A percentile compares a stretch with the other conserved stretches of the same genome.
phyloP scores from a whole-genome alignment of 768 basidiomycete genomes.

The Naganishia vaughanmartiniae region DNA sequence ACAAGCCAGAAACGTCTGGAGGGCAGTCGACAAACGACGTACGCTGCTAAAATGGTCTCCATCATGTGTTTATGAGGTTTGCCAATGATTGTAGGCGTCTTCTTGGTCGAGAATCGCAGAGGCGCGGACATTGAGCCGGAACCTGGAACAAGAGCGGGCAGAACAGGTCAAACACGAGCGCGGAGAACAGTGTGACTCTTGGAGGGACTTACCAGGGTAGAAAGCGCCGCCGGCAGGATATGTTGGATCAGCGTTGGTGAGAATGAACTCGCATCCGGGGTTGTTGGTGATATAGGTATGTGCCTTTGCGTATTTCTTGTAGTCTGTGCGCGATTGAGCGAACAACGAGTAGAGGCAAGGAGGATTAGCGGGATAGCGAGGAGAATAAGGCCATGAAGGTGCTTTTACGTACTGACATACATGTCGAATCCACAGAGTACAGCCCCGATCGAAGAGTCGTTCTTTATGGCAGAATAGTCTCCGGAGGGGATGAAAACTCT shows the following conservation, averaged over 20 bases:
- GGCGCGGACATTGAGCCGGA: conserved; percentile 80
- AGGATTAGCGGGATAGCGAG: background rate
- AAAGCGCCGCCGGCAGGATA: conserved; percentile 71
- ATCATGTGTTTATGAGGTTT: conserved; percentile 91
- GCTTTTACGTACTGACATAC: conserved; percentile 58
- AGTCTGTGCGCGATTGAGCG: conserved; percentile 55
- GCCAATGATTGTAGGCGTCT: conserved; percentile 74
- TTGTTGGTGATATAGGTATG: conserved; percentile 83
- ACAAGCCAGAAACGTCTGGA: background rate
- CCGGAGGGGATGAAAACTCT: conserved; percentile 71
- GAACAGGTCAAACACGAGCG: background rate
- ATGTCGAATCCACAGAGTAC: conserved; percentile 92
- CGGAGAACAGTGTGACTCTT: background rate
- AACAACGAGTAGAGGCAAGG: background rate
- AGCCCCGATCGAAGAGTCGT: conserved; percentile 76
- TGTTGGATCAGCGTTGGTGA: conserved; percentile 89
- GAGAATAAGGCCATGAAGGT: background rate
- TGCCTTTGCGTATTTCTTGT: conserved; percentile 90
- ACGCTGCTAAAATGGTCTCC: conserved; percentile 83
- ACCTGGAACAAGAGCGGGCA: conserved; percentile 35
- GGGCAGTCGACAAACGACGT: conserved; percentile 34
- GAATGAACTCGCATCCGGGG: conserved; percentile 75
- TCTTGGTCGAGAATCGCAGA: conserved; percentile 67
- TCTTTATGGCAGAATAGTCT: conserved; percentile 60
- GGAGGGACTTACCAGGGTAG: conserved; percentile 60